Evolutionary conservation across 2,329 filamentous ascomycete genomes (phyloP), one percentile per base, ranked within the genome.

Genomic region (Piedraia hortae): DNA sequence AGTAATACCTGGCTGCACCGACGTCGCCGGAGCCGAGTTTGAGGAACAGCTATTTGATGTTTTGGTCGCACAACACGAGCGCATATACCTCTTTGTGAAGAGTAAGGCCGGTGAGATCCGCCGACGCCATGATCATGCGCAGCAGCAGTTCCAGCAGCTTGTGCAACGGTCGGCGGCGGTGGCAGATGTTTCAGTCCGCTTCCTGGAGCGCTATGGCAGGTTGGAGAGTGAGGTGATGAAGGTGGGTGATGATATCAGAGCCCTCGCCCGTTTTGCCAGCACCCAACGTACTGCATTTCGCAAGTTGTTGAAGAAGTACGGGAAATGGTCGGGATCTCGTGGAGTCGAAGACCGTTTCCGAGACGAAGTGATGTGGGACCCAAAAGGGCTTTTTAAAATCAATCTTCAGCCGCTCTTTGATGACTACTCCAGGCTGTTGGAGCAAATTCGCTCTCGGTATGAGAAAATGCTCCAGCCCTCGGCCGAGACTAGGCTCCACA

Each of bases 281-380:
- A 69, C 70, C 2, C 75, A 88, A 39, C 54, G 66, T 6, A 60
- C 68, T 4, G 75, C 70, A 3, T 80, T 88, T 35, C 60, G 62
- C 24, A 88, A 88, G 46, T 67, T 88, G 16, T 50, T 80, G 15
- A 85, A 82, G 42, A 88, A 88, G 41, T 82, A 85, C 46, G 52
- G 69, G 56, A 80, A 78, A 56, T 85, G 75, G 75, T 82, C 74
- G 3, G 64, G 65, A 18, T 78, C 73, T 11, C 53, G 53, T 4
- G 54, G 58, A 0, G 50, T 85, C 11, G 59, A 59, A 28, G 48
- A 51, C 20, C 60, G 66, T 12, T 72, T 85, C 44, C 62, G 59
- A 28, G 56, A 66, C 14, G 59, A 66, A 32, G 47, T 82, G 12
- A 51, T 75, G 21, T 51, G 52, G 21, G 53, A 62, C 24, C 64